Evolutionary conservation across 2,329 filamentous ascomycete genomes (phyloP).

Genomic region (Penicillium sp.): DNA sequence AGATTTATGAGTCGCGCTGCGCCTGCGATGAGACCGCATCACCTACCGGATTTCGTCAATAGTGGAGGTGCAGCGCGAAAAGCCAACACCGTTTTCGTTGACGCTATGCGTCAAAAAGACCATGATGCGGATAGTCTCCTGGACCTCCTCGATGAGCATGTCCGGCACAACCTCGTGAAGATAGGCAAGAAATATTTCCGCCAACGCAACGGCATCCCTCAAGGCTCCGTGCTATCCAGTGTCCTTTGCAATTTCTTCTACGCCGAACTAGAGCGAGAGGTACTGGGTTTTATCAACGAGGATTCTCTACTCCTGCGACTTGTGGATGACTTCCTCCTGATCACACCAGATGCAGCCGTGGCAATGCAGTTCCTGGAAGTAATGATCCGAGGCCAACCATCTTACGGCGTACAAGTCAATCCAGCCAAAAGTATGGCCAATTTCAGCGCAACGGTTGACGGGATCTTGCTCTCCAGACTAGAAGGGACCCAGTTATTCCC

Average conservation of each 20-base stretch:
- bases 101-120: constrained; percentile 59
- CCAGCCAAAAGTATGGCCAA: constrained; percentile 78
- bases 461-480: constrained; percentile 51
- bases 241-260: constrained; percentile 96
- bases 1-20: constrained; percentile 56
- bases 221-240: constrained; percentile 84
- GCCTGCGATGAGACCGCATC: constrained; percentile 41
- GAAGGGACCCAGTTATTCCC: constrained; percentile 60
- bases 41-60: constrained; percentile 48
- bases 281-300: constrained; percentile 64
- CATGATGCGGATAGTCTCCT: constrained; percentile 62
- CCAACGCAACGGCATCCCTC: constrained; percentile 85
- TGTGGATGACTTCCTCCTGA: constrained; percentile 89
- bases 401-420: constrained; percentile 78
- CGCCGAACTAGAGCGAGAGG: constrained; percentile 71
- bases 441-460: constrained; percentile 65
- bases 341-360: constrained; percentile 67
- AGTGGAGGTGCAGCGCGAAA: constrained; percentile 44
- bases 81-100: constrained; percentile 71
- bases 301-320: constrained; percentile 72
- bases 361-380: constrained; percentile 69
- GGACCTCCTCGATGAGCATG: constrained; percentile 70
- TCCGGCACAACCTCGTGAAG: constrained; percentile 81
- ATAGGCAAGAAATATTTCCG: constrained; percentile 85
- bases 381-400: constrained; percentile 75